Conservation (phyloP, 495 filamentous ascomycete genomes). For the Daldinia concentrica region DNA sequence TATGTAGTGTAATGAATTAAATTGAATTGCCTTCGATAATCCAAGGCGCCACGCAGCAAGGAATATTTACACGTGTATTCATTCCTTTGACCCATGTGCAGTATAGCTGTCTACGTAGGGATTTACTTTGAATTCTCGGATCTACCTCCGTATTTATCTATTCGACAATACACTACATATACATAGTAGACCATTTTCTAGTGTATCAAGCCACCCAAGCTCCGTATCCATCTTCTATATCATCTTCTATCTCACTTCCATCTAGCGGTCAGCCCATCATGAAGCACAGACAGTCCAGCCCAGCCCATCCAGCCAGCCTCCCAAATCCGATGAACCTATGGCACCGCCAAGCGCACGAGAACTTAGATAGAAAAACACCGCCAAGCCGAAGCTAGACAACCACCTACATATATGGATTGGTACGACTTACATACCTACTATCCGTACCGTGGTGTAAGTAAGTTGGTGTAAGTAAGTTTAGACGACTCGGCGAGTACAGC, state of each 20-base stretch:
- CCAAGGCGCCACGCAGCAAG: neutral
- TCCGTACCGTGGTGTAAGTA: neutral
- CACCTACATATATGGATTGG: neutral
- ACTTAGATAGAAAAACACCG: neutral
- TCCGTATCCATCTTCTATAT: too few species aligned
- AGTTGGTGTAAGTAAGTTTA: neutral
- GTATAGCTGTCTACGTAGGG: neutral
- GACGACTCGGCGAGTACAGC: neutral
- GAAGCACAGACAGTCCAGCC: too few species aligned
- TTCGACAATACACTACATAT: neutral
- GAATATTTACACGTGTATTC: neutral
- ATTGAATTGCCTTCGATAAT: neutral
- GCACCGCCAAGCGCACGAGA: too few species aligned
- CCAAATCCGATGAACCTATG: too few species aligned
- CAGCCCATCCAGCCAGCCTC: too few species aligned
- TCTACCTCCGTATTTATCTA: neutral
- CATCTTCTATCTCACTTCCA: too few species aligned
- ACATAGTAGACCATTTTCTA: neutral
- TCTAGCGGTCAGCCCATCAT: neutral
- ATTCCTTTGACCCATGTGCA: neutral
- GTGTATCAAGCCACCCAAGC: neutral
- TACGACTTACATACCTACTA: neutral
- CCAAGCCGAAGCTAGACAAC: neutral
- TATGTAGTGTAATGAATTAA: too few species aligned
- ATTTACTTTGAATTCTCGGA: neutral